Conservation (phyloP, 75 land plant genomes). For the Gnetum montanum region DNA sequence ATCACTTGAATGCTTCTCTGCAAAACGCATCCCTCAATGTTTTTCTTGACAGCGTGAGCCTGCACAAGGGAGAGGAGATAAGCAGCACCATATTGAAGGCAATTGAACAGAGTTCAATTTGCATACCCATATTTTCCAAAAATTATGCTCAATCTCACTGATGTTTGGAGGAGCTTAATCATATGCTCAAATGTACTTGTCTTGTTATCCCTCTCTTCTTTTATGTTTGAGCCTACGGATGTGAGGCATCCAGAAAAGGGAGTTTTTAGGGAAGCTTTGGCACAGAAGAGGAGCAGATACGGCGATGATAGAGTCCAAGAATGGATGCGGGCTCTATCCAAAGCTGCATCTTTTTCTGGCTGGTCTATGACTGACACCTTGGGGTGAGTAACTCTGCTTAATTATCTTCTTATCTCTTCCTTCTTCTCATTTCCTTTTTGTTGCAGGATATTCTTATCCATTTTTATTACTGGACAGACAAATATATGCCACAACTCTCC, state of each 20-base stretch:
- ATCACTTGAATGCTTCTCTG: conserved; percentile 1
- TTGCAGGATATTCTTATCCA: not conserved
- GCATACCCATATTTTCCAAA: conserved; percentile 4
- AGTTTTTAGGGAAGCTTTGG: not conserved
- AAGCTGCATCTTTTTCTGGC: conserved; percentile 7
- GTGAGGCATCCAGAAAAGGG: conserved; percentile 4
- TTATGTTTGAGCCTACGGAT: conserved; percentile 1
- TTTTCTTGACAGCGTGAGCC: conserved; percentile 4
- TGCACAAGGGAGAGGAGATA: conserved; percentile 4
- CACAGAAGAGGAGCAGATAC: conserved; percentile 1
- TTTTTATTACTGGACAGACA: not conserved
- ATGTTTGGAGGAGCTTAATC: conserved; percentile 5
- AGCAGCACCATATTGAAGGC: not conserved
- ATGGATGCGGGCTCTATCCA: conserved; percentile 1
- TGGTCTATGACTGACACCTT: not conserved
- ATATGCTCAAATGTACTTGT: conserved; percentile 1
- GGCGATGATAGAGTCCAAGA: not conserved
- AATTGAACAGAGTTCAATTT: conserved; percentile 2
- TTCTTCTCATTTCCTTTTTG: not conserved
- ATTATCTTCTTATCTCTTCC: not conserved
- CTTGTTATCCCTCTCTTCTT: conserved; percentile 2
- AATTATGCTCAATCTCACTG: conserved; percentile 7
- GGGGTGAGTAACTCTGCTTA: not conserved
- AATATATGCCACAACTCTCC: not conserved
- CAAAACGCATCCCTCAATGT: conserved; percentile 1